A percentile compares a stretch with the other conserved stretches of the same genome.
phyloP scores from a whole-genome alignment of 2,329 filamentous ascomycete species.

The Cladophialophora yegresii region DNA sequence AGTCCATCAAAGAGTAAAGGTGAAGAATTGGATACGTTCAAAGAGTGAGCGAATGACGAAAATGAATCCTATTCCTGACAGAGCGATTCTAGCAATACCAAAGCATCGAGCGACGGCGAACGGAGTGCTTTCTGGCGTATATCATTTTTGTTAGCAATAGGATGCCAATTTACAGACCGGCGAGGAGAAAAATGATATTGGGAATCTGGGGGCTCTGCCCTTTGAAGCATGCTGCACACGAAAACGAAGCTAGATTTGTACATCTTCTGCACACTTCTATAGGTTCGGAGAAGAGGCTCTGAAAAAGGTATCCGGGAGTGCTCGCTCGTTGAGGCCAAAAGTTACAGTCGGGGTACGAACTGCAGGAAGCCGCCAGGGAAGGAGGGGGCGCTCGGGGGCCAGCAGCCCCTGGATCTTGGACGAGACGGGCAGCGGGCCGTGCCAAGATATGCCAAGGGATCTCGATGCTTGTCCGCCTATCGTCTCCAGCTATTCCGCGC shows the following conservation, averaged over 20 bases:
- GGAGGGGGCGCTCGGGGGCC: too few species aligned
- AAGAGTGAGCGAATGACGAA: not conserved
- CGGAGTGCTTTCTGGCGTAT: slow-evolving; percentile 7
- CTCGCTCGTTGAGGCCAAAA: too few species aligned
- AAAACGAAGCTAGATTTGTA: not conserved
- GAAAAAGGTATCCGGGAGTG: not conserved
- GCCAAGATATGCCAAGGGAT: slow-evolving; percentile 8
- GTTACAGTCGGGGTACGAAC: too few species aligned
- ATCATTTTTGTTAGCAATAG: not conserved
- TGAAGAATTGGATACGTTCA: not conserved
- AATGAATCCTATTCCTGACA: not conserved
- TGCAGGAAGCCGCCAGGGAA: too few species aligned
- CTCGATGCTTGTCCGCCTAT: slow-evolving; percentile 10
- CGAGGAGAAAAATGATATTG: not conserved
- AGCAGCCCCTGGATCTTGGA: slow-evolving; percentile 3
- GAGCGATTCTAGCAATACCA: slow-evolving; percentile 4
- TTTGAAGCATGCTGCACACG: not conserved
- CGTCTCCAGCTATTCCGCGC: slow-evolving; percentile 13
- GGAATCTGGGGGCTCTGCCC: not conserved
- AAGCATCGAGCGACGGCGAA: slow-evolving; percentile 25
- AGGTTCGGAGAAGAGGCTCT: not conserved
- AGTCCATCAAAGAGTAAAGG: slow-evolving; percentile 26
- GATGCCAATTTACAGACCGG: not conserved
- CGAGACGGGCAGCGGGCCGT: not conserved
- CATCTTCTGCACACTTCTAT: not conserved